These are phyloP conservation scores for Saturnispora quitensis DNA, from an alignment of 805 yeast genomes.

Conservation along the genomic window DNA sequence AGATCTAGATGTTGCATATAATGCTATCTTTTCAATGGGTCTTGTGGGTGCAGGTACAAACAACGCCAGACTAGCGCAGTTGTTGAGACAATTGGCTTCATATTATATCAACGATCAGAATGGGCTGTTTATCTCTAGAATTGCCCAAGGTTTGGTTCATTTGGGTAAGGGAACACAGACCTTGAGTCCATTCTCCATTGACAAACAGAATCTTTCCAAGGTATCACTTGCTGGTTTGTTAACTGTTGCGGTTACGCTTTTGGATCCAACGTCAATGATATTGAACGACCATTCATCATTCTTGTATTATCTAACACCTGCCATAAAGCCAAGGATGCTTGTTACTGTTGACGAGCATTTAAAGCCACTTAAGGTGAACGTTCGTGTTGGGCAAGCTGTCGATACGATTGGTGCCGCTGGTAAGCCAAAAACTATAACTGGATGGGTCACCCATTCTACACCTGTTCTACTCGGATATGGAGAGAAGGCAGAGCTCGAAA, in stretches of 20 bases:
- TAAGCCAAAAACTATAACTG: conserved; percentile 96
- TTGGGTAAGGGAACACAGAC: conserved; percentile 94
- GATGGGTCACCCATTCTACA: conserved; percentile 98
- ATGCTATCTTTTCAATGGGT: conserved; percentile 96
- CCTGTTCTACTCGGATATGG: conserved; percentile 92
- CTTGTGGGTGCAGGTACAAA: conserved; percentile 98
- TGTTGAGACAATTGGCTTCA: conserved; percentile 87
- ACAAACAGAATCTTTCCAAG: conserved; percentile 77
- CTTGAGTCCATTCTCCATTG: conserved; percentile 80
- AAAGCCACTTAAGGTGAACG: conserved; percentile 89
- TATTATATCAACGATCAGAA: conserved; percentile 88
- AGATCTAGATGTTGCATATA: conserved; percentile 87
- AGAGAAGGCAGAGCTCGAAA: conserved; percentile 94
- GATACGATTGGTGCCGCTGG: conserved; percentile 99
- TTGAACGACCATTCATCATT: conserved; percentile 67
- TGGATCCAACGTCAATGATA: conserved; percentile 79
- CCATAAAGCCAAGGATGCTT: conserved; percentile 87
- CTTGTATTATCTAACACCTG: conserved; percentile 77
- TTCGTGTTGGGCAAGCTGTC: conserved; percentile 97
- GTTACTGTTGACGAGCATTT: conserved; percentile 87
- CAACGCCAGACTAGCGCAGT: conserved; percentile 94
- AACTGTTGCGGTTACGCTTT: conserved; percentile 72
- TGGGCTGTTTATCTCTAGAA: conserved; percentile 82
- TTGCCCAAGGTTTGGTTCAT: conserved; percentile 92
- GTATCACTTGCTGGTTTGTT: conserved; percentile 84